These are phyloP conservation scores for Pyropia haitanensis DNA, from an alignment of 23 red algal species.

Conservation along the genomic window DNA sequence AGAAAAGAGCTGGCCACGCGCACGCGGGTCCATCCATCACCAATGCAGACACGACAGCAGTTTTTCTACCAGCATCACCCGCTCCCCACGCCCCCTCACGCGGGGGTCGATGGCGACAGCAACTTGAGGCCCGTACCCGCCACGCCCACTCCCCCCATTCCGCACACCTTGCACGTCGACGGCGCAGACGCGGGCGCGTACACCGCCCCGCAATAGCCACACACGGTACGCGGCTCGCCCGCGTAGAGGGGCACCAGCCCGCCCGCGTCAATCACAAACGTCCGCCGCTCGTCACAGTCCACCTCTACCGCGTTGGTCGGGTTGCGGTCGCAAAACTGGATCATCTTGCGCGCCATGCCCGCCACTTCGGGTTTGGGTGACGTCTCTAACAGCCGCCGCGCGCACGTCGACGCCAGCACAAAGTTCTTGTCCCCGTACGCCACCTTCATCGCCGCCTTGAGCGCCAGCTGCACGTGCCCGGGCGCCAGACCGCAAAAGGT, in stretches of 20 bases:
- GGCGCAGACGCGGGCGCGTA: conserved; percentile 20
- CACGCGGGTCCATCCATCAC: too few species aligned
- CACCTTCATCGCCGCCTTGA: conserved; percentile 90
- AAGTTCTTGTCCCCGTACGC: conserved; percentile 82
- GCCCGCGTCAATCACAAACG: conserved; percentile 57
- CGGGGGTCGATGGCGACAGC: too few species aligned
- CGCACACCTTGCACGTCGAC: conserved; percentile 42
- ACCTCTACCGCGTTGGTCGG: conserved; percentile 43
- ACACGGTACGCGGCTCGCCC: conserved; percentile 12
- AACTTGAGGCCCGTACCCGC: conserved; percentile 23
- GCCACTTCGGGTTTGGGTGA: conserved; percentile 45
- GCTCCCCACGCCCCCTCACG: too few species aligned
- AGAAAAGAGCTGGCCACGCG: too few species aligned
- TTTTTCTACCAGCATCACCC: too few species aligned
- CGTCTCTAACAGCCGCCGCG: conserved; percentile 72
- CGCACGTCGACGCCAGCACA: conserved; percentile 56
- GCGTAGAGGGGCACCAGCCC: conserved; percentile 56
- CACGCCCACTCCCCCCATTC: conserved; percentile 38
- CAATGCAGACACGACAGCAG: too few species aligned
- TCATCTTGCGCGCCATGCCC: conserved; percentile 67
- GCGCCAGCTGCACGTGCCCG: conserved; percentile 78
- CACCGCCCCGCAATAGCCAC: conserved; percentile 50
- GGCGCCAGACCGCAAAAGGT: conserved; percentile 78
- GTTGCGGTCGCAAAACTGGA: conserved; percentile 82
- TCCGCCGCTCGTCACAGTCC: conserved; percentile 60